These are phyloP conservation scores for Coemansia sp. DNA, from an alignment of 192 early-diverging fungal genomes.

Conservation along the genomic window DNA sequence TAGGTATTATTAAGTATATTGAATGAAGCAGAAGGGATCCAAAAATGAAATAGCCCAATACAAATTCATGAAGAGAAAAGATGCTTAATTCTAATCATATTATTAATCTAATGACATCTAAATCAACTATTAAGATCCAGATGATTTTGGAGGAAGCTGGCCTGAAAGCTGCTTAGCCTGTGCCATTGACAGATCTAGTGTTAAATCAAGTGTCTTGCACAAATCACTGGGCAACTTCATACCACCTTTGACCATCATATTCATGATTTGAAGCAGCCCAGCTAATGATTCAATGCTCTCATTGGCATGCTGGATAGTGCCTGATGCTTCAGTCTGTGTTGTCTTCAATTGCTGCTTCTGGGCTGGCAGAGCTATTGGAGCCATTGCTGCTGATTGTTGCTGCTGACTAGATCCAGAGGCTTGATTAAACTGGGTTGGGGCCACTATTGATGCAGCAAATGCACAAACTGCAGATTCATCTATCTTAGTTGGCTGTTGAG, in stretches of 20 bases:
- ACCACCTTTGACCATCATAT: background rate
- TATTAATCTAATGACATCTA: no score
- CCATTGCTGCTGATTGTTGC: background rate
- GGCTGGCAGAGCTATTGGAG: background rate
- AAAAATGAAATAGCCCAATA: no score
- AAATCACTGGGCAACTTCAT: background rate
- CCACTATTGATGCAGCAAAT: background rate
- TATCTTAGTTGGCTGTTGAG: no score
- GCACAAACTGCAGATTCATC: background rate
- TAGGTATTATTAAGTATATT: no score
- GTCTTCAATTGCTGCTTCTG: background rate
- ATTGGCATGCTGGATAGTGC: background rate
- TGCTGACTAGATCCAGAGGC: background rate
- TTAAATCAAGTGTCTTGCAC: background rate
- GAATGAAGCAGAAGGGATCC: no score
- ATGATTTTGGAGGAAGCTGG: background rate
- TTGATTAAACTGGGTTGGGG: background rate
- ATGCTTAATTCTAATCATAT: no score
- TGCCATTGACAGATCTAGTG: background rate
- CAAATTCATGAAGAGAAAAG: no score
- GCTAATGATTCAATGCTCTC: conserved; percentile 4
- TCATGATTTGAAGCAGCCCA: background rate
- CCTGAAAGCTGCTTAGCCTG: background rate
- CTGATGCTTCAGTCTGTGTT: background rate
- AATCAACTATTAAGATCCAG: background rate